Evolutionary conservation across 2,329 filamentous ascomycete species (phyloP), one percentile per base, ranked within the genome.

Genomic region (Sordariomycetes sp.): DNA sequence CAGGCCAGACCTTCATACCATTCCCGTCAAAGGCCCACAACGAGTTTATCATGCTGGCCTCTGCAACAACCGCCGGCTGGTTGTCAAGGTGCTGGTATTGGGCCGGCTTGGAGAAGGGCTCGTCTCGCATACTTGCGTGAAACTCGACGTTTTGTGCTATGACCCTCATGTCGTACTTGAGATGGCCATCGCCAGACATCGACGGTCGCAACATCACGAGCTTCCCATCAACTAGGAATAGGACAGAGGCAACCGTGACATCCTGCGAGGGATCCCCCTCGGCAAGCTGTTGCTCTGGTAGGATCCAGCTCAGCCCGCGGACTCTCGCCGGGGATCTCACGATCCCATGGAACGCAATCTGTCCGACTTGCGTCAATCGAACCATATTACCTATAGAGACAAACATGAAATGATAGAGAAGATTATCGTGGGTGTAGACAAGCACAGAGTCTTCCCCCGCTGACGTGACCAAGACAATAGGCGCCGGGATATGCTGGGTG

Each of bases 121-220:
- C 88, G 66, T 99, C 94, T 61, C 91, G 85, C 83, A 95, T 95
- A 64, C 94, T 83, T 57, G 86, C 86, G 68, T 96, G 96, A 65
- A 94, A 97, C 68, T 99, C 94, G 48, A 97, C 90, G 64, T 95
- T 95, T 65, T 96, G 90, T 13, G 91, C 90, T 66, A 99, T 87
- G 59, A 97, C 87, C 10, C 91, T 87, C 94, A 99, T 99, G 66
- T 97, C 92, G 66, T 99, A 99, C 73, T 96, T 97, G 55, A 96
- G 77, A 63, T 90, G 87, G 5, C 89, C 88, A 51, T 87, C 82
- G 54, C 89, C 87, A 55, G 88, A 91, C 5, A 89, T 76, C 0
- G 90, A 91, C 1, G 94, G 92, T 62, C 95, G 90, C 54, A 99
- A 78, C 42, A 97, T 74, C 12, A 97, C 94, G 22, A 99, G 81